A percentile compares a stretch with the other conserved stretches of the same genome.
These are phyloP conservation scores for Wolfiporia cocos DNA, from an alignment of 1,284 basidiomycete genomes.

Conservation along the genomic window DNA sequence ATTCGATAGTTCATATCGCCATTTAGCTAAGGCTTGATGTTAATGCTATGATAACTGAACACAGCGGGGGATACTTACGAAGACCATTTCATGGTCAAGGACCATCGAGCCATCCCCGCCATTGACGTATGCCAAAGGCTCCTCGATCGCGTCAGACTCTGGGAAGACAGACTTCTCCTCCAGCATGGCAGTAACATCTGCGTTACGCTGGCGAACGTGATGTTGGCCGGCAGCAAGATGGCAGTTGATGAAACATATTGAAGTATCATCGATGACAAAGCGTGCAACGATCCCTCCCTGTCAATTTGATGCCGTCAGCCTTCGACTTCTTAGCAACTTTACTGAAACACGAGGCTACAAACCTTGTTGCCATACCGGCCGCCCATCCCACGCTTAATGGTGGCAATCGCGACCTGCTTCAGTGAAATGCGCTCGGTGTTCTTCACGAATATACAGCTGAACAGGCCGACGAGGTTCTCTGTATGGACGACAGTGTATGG, in stretches of 20 bases:
- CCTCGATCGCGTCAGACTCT: slow-evolving; percentile 33
- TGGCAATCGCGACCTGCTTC: slow-evolving; percentile 70
- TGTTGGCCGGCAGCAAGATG: slow-evolving; percentile 94
- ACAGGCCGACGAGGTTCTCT: slow-evolving; percentile 88
- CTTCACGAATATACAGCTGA: slow-evolving; percentile 85
- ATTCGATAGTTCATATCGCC: slow-evolving; percentile 94
- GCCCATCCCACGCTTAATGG: slow-evolving; percentile 88
- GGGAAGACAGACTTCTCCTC: slow-evolving; percentile 78
- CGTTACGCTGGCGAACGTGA: slow-evolving; percentile 78
- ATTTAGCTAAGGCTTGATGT: too few relatives aligned
- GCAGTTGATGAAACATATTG: slow-evolving; percentile 92
- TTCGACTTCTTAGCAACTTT: too few relatives aligned
- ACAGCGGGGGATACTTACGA: slow-evolving; percentile 69
- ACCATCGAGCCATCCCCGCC: slow-evolving; percentile 95
- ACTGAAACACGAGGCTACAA: slow-evolving; percentile 11
- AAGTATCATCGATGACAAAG: slow-evolving; percentile 88
- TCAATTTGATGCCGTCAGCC: neutral
- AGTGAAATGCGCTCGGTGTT: slow-evolving; percentile 50
- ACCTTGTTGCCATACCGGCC: slow-evolving; percentile 96
- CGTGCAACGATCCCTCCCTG: slow-evolving; percentile 89
- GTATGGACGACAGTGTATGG: slow-evolving; percentile 80
- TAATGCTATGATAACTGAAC: too few relatives aligned
- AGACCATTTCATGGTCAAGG: slow-evolving; percentile 90
- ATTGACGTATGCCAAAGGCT: slow-evolving; percentile 68
- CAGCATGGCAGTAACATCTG: slow-evolving; percentile 80